Percentiles rank a stretch among this genome's conserved stretches.
Evolutionary conservation across 257 asterid species (phyloP).

Genomic region (Perilla frutescens): DNA sequence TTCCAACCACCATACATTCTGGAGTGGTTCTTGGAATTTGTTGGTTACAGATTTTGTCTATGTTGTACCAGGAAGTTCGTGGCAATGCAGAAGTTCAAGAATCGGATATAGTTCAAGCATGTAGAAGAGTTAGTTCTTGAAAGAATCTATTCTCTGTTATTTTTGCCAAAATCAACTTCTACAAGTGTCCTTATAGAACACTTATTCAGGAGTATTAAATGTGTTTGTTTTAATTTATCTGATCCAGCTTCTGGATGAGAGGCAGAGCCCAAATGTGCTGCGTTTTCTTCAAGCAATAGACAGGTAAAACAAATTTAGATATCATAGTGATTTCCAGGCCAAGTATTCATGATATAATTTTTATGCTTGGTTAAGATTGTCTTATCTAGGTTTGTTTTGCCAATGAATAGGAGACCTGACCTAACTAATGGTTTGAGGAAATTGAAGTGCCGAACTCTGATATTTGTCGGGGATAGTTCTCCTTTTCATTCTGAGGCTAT

Average conservation of each 20-base stretch:
- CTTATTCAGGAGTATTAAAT: constrained; percentile 8
- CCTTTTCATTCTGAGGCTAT: constrained; percentile 79
- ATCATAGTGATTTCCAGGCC: background rate
- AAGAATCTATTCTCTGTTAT: constrained; percentile 22
- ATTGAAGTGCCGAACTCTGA: constrained; percentile 74
- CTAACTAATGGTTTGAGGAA: constrained; percentile 69
- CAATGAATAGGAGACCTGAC: constrained; percentile 76
- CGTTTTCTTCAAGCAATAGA: constrained; percentile 86
- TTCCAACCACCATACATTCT: constrained; percentile 9
- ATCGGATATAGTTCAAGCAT: constrained; percentile 90
- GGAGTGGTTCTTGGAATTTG: background rate
- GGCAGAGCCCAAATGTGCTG: constrained; percentile 77
- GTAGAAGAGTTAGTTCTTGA: constrained; percentile 77
- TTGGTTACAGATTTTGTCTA: constrained; percentile 16
- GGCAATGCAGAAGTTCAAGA: constrained; percentile 72
- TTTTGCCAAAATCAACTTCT: background rate
- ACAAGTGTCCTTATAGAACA: background rate
- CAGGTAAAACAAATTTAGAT: constrained; percentile 47
- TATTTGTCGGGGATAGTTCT: constrained; percentile 86
- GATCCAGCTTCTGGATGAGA: constrained; percentile 80
- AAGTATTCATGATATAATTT: background rate
- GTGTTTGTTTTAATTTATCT: constrained; percentile 10
- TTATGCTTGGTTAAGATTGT: background rate
- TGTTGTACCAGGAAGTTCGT: constrained; percentile 73
- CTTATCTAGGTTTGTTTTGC: constrained; percentile 30